Base-by-base conservation (phyloP, 164 flowering plant genomes). In the Stephania yunnanensis region DNA sequence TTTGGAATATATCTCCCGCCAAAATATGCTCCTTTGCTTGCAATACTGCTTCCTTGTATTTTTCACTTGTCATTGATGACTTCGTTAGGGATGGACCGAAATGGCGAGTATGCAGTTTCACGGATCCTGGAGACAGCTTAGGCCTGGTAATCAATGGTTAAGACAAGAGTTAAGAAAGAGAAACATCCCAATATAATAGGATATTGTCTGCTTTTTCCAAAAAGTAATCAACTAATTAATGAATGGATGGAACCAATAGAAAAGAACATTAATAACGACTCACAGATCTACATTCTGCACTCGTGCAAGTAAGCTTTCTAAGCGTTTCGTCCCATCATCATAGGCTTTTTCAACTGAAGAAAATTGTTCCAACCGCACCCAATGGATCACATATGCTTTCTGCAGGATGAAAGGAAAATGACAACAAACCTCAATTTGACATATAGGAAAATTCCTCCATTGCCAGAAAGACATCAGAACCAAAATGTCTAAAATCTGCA, bases 1-100 rank as follows among this genome's bases (percentile, higher is more conserved):
- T 89, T 83, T 95, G 98, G 80, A 95, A 95, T 36, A 95, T 91
- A 81, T 95, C 99, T 72, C 99, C 99, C 10, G 99, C 91, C 74
- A 90, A 73, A 66, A 93, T 93, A 78, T 93, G 99, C 76, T 95
- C 97, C 78, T 95, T 95, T 36, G 97, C 92, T 78, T 87, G 78
- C 80, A 90, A 20, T 25, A 95, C 95, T 15, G 94, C 91, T 25
- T 87, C 79, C 87, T 88, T 88, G 84, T 89, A 95, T 77, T 73
- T 88, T 36, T 93, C 97, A 74, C 87, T 84, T 72, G 93, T 81
- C 97, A 95, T 89, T 85, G 81, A 87, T 74, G 95, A 87, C 29
- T 22, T 81, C 81, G 86, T 84, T 79, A 90, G 79, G 55, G 90
- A 68, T 12, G 88, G 81, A 68, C 97, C 95, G 83, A 93, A 93